Conservation (phyloP, 2,329 filamentous ascomycete genomes). For the Fusarium marasasianum region DNA sequence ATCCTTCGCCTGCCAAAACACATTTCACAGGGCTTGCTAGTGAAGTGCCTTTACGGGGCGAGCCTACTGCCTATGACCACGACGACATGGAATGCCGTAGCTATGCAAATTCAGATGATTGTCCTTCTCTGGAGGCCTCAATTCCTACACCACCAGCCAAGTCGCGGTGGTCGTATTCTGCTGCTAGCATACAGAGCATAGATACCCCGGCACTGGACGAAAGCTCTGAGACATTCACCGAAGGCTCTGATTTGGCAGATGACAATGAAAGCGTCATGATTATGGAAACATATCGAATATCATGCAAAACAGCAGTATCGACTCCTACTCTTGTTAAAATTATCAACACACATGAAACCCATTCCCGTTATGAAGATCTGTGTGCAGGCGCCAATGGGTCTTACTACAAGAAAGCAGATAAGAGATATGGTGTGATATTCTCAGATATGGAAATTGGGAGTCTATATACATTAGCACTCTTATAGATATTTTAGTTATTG, state of each 20-base stretch:
- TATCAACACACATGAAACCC: not conserved
- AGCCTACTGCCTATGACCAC: not conserved
- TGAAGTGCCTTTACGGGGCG: not conserved
- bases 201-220: not conserved
- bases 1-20: accelerated
- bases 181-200: not conserved
- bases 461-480: not conserved
- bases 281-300: not conserved
- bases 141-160: not conserved
- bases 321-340: not conserved
- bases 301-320: not conserved
- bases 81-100: not conserved
- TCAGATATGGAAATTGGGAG: not conserved
- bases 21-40: not conserved
- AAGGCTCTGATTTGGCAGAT: accelerated
- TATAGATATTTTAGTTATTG: not conserved
- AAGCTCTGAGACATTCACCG: not conserved
- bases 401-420: not conserved
- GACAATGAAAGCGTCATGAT: not conserved
- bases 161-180: not conserved
- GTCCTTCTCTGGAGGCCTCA: not conserved
- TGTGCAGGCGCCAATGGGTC: not conserved
- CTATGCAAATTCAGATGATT: not conserved
- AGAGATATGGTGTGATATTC: not conserved
- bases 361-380: not conserved